A percentile compares a stretch with the other conserved stretches of the same genome.
phyloP scores from a whole-genome alignment of 139 green algal species.

The Chlamydomonas urium region DNA sequence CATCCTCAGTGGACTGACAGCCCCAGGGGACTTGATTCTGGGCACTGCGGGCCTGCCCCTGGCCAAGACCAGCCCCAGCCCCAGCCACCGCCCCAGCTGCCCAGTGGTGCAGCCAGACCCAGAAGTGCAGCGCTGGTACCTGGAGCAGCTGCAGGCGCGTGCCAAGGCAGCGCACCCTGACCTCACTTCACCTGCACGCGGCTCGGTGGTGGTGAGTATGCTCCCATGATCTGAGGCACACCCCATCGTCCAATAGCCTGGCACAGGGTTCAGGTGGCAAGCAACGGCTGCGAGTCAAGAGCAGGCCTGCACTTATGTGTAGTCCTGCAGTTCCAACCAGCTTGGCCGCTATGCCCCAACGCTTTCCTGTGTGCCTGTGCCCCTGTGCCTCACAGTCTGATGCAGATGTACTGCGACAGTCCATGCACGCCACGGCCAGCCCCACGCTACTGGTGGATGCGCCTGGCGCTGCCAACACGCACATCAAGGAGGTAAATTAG shows the following conservation, averaged over 20 bases:
- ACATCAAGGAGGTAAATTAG: neutral
- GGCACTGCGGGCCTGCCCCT: neutral
- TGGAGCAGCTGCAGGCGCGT: conserved; percentile 36
- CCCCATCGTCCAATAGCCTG: neutral
- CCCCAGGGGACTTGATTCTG: conserved; percentile 38
- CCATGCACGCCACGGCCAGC: no score
- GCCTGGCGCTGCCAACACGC: no score
- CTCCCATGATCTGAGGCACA: neutral
- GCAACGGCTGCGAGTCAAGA: neutral
- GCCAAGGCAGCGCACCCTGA: conserved; percentile 6
- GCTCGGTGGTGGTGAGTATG: neutral
- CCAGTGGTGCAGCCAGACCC: neutral
- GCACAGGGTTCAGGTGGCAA: neutral
- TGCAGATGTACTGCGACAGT: no score
- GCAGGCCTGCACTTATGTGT: no score
- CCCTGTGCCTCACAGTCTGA: no score
- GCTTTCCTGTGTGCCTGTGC: no score
- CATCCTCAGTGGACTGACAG: conserved; percentile 53
- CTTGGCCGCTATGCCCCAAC: no score
- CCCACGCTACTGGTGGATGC: no score
- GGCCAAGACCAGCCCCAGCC: neutral
- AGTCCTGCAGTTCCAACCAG: no score
- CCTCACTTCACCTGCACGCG: neutral
- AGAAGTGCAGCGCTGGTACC: conserved; percentile 32
- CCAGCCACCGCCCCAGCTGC: neutral